Evolutionary conservation across 23 red algal species (phyloP), one percentile per base, ranked within the genome.

Genomic region (Agarophyton chilense): DNA sequence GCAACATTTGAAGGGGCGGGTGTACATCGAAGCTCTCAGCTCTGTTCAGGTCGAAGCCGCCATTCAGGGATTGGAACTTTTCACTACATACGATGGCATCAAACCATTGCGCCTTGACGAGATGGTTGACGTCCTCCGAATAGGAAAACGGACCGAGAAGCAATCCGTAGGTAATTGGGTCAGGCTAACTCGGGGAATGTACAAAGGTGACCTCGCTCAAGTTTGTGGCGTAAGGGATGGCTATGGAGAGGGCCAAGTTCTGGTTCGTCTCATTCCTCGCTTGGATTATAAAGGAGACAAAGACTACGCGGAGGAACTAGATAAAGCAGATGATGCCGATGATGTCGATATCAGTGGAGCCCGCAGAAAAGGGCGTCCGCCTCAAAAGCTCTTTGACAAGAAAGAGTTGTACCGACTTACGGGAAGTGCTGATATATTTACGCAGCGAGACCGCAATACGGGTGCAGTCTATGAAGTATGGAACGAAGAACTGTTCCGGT

Each of bases 191-290:
- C 83, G 97, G 19, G 91, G 93, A 26, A 72, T 94, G 46, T 95
- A 99, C 79, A 92, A 82, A 29, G 97, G 93, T 52, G 97, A 99
- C 77, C 84, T 99, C 19, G 97, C 90, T 19, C 97, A 99, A 77
- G 97, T 99, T 8, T 96, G 88, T 61, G 77, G 90, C 28, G 79
- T 99, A 13, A 89, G 91, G 24, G 93, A 95, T 50, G 93, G 90
- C 16, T 72, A 79, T n/a, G 54, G 34, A 38, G 82, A 91, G 62
- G 79, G 63, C 26, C 88, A 82, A 32, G 88, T 94, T 2, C 60
- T 90, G 70, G 58, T 98, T 52, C 80, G 93, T 67, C 39, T 99
- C 57, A 92, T 99, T 73, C 97, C 97, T 26, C 88, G 97, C 26
- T 50, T 99, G 43, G 86, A 96, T 72, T 80, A 89, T 60, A 84